Base-by-base conservation (phyloP, 2,329 filamentous ascomycete species). In the Monosporascus sp. region DNA sequence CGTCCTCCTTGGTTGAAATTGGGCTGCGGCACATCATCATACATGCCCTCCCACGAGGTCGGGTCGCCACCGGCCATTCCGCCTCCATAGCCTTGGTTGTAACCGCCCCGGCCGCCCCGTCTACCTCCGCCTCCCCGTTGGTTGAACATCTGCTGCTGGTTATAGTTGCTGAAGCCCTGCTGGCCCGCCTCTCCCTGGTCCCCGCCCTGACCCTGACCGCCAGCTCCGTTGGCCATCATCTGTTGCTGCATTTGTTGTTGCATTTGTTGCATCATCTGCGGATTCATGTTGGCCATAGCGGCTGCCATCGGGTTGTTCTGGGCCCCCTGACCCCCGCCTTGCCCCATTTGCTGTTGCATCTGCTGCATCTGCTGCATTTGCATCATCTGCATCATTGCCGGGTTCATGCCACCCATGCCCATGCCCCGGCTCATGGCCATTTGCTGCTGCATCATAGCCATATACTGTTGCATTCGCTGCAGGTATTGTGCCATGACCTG, bases 401-500 rank as follows among this genome's bases (percentile, higher is more conserved):
- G 87, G 70, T 90, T 92, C 82, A 86, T 84, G 68, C 77, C 78
- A 64, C 80, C 74, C 62, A 71, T 72, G 40, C 74, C 77, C 75
- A 87, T 86, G 68, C 84, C 75, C 63, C 87, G 76, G 79, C 84
- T 91, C 85, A 93, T 93, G 48, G 86, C 87, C 82, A 95, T 90
- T 68, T 94, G 88, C 65, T 93, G 90, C 72, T 96, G 91, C 90
- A 96, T 94, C 82, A 96, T 86, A 53, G 87, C 80, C 71, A 97
- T 95, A 73, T 96, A 96, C 69, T 96, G 90, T 72, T 99, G 94
- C 93, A 99, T 97, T 48, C 92, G 85, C 71, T 96, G 91, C 85
- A 94, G 96, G 74, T 97, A 97, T 70, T 97, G 92, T 2, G 94
- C 94, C 91, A 97, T 97, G 78, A 96, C 87, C 66, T 96, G 91